Base-by-base conservation (phyloP, 2,329 filamentous ascomycete genomes). In the Sarocladium brachiariae region DNA sequence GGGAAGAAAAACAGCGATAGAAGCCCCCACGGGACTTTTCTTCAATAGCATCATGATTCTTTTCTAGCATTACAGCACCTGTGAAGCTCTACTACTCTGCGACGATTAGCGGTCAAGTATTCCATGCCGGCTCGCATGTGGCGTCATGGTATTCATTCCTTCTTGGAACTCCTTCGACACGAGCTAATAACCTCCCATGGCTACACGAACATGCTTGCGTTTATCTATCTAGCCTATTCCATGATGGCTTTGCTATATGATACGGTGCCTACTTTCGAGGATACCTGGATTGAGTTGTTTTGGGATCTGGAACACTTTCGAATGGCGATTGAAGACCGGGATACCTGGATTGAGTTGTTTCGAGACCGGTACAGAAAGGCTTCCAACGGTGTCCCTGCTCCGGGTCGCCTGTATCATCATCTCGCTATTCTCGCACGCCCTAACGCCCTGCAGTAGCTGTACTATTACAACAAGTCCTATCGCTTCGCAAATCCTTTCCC, bases 91-190 rank as follows among this genome's bases (percentile, higher is more conserved):
- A 74, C 75, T 0, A 80, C 84, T 0, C 64, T 97, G 0, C 76
- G 79, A 2, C 72, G 80, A 0, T 66, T 96, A 0, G 85, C 90
- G 0, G 77, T 78, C 0, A 93, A 93, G 54, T 96, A 96, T 57
- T 83, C 83, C 0, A 96, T 97, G 89, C 91, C 92, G 0, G 89
- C 88, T 0, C 74, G 92, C 0, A 93, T 97, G 87, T 97, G 92
- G 93, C 77, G 89, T 0, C 88, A 95, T 58, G 92, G 88, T 0
- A 96, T 97, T 2, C 89, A 95, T 61, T 84, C 82, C 0, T 93
- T 93, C 52, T 73, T 95, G 0, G 89, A 95, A 56, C 64, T 95
- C 0, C 65, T 95, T 0, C 75, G 88, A 0, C 82, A 88, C 56
- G 78, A 84, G 2, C 70, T 96, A 0, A 91, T 91, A 0, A 76